phyloP scores from a whole-genome alignment of 495 filamentous ascomycete genomes.

The Penicillium pancosmium region DNA sequence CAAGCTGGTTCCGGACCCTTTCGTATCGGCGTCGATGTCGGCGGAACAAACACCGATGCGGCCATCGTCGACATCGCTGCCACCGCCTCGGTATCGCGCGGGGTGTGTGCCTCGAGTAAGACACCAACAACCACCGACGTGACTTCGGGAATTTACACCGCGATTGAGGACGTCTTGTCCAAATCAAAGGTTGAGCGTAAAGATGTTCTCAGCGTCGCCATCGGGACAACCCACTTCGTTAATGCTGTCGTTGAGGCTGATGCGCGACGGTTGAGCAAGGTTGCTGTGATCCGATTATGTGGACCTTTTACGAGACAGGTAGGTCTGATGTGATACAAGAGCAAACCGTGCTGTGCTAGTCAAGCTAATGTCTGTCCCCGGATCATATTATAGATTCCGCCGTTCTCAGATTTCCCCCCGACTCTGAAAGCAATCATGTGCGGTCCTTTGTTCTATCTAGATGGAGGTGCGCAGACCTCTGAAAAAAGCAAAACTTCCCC shows the following conservation, averaged over 20 bases:
- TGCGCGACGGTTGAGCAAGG: slow-evolving; percentile 48
- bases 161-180: slow-evolving; percentile 50
- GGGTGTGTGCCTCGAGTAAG: slow-evolving; percentile 57
- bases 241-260: slow-evolving; percentile 65
- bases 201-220: slow-evolving; percentile 57
- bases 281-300: slow-evolving; percentile 58
- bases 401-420: slow-evolving; percentile 50
- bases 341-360: background rate
- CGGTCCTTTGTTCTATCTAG: slow-evolving; percentile 40
- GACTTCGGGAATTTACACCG: slow-evolving; percentile 54
- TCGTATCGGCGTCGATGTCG: slow-evolving; percentile 30
- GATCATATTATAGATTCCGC: slow-evolving; percentile 42
- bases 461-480: slow-evolving; percentile 29
- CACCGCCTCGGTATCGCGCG: slow-evolving; percentile 37
- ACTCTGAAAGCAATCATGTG: slow-evolving; percentile 34
- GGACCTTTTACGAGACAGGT: slow-evolving; percentile 51
- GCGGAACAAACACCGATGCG: slow-evolving; percentile 64
- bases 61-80: slow-evolving; percentile 56
- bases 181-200: slow-evolving; percentile 38
- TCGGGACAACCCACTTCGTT: slow-evolving; percentile 67
- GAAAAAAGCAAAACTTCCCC: background rate
- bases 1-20: slow-evolving; percentile 11
- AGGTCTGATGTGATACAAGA: background rate
- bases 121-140: slow-evolving; percentile 61
- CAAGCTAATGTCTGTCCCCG: background rate